Conservation (phyloP, 345 rosid genomes). For the Gossypium arboreum region DNA sequence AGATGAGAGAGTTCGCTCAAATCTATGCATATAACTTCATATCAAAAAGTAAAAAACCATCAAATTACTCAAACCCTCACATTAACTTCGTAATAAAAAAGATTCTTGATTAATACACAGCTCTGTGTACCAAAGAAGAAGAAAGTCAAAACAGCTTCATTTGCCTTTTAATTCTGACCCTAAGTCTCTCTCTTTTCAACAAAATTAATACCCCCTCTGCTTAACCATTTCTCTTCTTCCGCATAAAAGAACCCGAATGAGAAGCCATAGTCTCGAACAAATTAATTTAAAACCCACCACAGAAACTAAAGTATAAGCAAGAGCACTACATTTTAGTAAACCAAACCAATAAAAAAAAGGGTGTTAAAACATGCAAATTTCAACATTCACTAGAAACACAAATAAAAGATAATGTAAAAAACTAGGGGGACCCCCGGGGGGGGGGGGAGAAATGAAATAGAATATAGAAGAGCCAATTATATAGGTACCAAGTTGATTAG, state of each 20-base stretch:
- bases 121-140: neutral
- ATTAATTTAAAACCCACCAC: neutral
- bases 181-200: neutral
- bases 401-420: neutral
- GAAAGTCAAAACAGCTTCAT: neutral
- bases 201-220: neutral
- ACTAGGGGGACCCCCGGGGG: neutral
- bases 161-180: constrained; percentile 1
- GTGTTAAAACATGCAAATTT: neutral
- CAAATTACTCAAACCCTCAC: neutral
- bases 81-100: neutral
- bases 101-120: neutral
- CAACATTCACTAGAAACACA: neutral
- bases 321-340: neutral
- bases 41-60: neutral
- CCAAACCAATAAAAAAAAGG: neutral
- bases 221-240: neutral
- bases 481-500: constrained; percentile 35
- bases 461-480: neutral
- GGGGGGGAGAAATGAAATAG: neutral
- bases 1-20: neutral
- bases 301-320: neutral
- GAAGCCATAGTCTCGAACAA: neutral
- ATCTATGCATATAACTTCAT: neutral
- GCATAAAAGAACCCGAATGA: neutral